Base-by-base conservation (phyloP, 73 alveolate genomes). In the Paraurostyla sp. region DNA sequence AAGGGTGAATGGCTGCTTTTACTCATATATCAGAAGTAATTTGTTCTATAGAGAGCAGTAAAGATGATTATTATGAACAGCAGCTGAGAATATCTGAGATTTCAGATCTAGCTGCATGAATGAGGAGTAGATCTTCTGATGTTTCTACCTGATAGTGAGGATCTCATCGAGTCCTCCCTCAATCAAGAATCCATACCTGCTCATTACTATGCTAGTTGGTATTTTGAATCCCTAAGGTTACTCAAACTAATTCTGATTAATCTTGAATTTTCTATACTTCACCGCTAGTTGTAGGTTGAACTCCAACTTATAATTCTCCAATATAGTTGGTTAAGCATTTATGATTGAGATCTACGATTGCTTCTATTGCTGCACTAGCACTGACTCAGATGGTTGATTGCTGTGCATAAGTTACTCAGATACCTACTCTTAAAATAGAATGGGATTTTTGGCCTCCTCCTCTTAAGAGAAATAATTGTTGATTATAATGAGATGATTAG, bases 191-290 rank as follows among this genome's bases (percentile, higher is more conserved):
- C 69, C 69, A 52, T 52, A 52, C 23, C 23, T 9, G 4, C 33
- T 52, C 69, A 52, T 52, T 18, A 52, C 69, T 18, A 52, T 52
- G 23, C 69, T 52, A 9, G 69, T 52, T 6, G 69, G 69, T 13
- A 52, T 52, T 20, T 52, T 52, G 30, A 52, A 52, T 52, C 69
- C 69, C 23, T 52, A 52, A 52, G 69, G 69, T 52, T 52, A n/a
- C 30, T 52, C 13, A n/a, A 52, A 52, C 33, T 52, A 18, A 52
- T 52, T 52, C 30, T 52, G 38, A 52, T n/a, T 52, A 20, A 52
- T 52, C 69, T 52, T 52, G 23, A 18, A 52, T 20, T 52, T 6
- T n/a, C 69, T 52, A 6, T 52, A 18, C 23, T 52, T 52, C 33
- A 52, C 69, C 23, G 69, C 69, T 20, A 52, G 33, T 52, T 52